Percentiles rank a stretch among this genome's conserved stretches.
phyloP scores from a whole-genome alignment of 225 moss, liverwort and hornwort species.

The Straminergon stramineum region DNA sequence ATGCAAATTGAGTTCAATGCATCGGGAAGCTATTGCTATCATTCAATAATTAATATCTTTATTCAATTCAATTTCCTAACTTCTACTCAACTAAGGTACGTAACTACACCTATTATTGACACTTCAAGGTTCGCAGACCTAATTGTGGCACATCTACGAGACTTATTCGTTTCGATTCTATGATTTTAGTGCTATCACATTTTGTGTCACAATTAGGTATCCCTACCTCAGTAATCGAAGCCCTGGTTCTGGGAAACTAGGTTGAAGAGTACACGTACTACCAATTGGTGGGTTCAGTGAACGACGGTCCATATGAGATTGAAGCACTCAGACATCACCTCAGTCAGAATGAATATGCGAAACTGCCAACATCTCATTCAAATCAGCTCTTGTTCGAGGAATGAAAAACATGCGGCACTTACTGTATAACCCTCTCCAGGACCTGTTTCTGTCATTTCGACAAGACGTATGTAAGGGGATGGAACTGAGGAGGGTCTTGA shows the following conservation, averaged over 20 bases:
- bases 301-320: background rate
- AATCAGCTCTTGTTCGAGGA: background rate
- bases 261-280: background rate
- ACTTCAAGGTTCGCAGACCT: background rate
- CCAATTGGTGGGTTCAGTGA: background rate
- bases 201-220: background rate
- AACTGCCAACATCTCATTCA: background rate
- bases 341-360: background rate
- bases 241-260: too few relatives aligned
- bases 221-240: background rate
- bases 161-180: background rate
- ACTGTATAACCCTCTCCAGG: background rate
- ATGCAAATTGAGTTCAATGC: background rate
- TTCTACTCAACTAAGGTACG: background rate
- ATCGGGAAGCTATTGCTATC: background rate
- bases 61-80: background rate
- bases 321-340: background rate
- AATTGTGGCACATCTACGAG: too few relatives aligned
- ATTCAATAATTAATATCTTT: background rate
- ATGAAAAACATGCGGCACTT: too few relatives aligned
- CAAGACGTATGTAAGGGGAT: background rate
- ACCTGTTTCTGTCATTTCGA: background rate
- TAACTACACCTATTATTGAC: background rate
- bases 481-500: background rate
- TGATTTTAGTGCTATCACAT: too few relatives aligned